A percentile compares a stretch with the other conserved stretches of the same genome.
These are phyloP conservation scores for Ganoderma sinense DNA, from an alignment of 1,284 basidiomycete species.

Conservation along the genomic window DNA sequence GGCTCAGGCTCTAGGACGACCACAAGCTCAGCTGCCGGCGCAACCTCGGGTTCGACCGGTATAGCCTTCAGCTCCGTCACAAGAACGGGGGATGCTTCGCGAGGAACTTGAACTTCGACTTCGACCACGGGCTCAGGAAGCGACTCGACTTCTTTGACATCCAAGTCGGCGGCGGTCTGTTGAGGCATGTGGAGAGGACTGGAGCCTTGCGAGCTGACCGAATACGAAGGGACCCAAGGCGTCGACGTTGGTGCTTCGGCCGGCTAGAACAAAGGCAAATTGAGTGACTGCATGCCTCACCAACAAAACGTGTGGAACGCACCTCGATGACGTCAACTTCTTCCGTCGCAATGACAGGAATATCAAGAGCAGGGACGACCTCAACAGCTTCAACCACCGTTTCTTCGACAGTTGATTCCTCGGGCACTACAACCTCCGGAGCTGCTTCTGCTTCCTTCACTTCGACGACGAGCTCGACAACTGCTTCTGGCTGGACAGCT, in stretches of 20 bases:
- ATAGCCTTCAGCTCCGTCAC: neutral
- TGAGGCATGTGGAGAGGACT: constrained; percentile 27
- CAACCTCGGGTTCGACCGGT: constrained; percentile 8
- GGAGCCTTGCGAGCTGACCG: constrained; percentile 26
- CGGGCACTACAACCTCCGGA: neutral
- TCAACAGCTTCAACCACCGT: constrained; percentile 13
- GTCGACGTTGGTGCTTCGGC: constrained; percentile 14
- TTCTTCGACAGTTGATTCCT: constrained; percentile 9
- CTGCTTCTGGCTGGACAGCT: neutral
- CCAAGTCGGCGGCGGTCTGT: constrained; percentile 29
- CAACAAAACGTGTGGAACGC: neutral
- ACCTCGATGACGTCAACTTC: constrained; percentile 20
- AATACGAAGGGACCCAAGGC: constrained; percentile 27
- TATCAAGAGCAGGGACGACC: constrained; percentile 4
- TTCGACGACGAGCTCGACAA: constrained; percentile 1
- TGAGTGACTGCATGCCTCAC: neutral
- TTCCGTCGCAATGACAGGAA: constrained; percentile 16
- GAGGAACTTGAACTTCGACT: constrained; percentile 8
- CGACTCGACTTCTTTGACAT: constrained; percentile 33
- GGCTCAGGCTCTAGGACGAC: constrained; percentile 10
- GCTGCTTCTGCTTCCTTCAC: neutral
- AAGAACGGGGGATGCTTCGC: constrained; percentile 7
- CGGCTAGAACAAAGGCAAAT: neutral
- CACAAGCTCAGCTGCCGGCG: neutral
- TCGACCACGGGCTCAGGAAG: constrained; percentile 22